phyloP scores from a whole-genome alignment of 352 stramenopile genomes.

The Phytophthora pini region DNA sequence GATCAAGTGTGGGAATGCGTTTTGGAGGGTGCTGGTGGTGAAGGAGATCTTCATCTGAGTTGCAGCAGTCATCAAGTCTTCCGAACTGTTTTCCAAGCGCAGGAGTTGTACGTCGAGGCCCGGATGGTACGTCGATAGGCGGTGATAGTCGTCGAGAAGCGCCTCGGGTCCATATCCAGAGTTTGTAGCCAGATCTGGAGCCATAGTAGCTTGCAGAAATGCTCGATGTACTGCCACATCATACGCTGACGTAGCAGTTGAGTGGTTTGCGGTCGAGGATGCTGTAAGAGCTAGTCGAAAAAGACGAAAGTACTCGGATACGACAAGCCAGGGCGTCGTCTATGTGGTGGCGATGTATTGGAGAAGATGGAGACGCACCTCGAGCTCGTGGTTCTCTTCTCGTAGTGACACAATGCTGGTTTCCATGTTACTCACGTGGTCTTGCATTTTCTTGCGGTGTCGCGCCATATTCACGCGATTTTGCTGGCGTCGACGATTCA shows the following conservation, averaged over 20 bases:
- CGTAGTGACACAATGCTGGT: not conserved
- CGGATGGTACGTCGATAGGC: not conserved
- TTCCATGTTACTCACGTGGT: not conserved
- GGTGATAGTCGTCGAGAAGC: not conserved
- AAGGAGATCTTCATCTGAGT: not conserved
- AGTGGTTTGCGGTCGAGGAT: not conserved
- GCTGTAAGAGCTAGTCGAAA: not conserved
- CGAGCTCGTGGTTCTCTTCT: not conserved
- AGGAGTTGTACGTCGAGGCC: not conserved
- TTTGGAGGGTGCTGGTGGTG: not conserved
- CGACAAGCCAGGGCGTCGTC: not conserved
- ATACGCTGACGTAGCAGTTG: not conserved
- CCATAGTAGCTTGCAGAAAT: not conserved
- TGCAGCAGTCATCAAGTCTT: not conserved
- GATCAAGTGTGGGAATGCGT: constrained; percentile 6
- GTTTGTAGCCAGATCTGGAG: not conserved
- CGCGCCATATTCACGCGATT: not conserved
- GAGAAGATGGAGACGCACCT: not conserved
- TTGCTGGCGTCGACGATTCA: not conserved
- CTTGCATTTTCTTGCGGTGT: not conserved
- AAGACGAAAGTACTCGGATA: constrained; percentile 2
- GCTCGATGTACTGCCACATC: not conserved
- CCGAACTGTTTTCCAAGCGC: not conserved
- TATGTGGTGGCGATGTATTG: not conserved
- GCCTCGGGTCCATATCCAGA: not conserved